Base-by-base conservation (phyloP, 352 stramenopile species). In the Globisporangium carolinianum region DNA sequence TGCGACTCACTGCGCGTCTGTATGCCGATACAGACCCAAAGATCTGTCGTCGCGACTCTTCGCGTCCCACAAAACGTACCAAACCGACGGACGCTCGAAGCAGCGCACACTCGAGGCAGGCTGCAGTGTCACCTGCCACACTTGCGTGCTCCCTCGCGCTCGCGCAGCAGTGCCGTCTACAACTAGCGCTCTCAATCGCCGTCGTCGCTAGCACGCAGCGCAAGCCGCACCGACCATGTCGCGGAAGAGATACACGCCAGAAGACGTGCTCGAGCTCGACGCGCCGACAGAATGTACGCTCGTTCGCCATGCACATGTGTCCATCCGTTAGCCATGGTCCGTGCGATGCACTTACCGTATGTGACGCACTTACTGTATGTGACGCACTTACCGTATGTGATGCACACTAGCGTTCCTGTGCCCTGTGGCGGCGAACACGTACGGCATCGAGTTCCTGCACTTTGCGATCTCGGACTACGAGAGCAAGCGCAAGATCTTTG, bases 391-490 rank as follows among this genome's bases (percentile, higher is more conserved):
- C 24, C 24, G 24, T 32, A 32, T 32, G 24, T 32, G 24, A 32
- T 32, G 24, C 24, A 32, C 24, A 32, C 6, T 36, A 93, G 89
- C 74, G 8, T 98, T 98, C 73, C 71, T 98, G 17, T 98, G 95
- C 53, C 85, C 94, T 15, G 68, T 98, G 53, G 95, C 78, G 51
- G 92, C 90, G 62, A 98, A 98, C 77, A 93, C 74, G 39, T 97
- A 97, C 70, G 87, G 90, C 57, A 97, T 98, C 58, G 93, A 98
- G 71, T 98, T 98, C 68, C 72, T 98, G 52, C 83, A 89, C 62
- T 98, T 98, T 69, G 73, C 71, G n/a, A 98, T 98, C 66, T 81
- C 79, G 45, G 92, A 98, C 69, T 98, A 98, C 62, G 79, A 96
- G 49, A 91, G 86, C 36, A 98, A 98, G 68, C 87, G 88, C 51